Evolutionary conservation across 2,329 filamentous ascomycete genomes (phyloP), one percentile per base, ranked within the genome.

Genomic region (Lecanicillium sp.): DNA sequence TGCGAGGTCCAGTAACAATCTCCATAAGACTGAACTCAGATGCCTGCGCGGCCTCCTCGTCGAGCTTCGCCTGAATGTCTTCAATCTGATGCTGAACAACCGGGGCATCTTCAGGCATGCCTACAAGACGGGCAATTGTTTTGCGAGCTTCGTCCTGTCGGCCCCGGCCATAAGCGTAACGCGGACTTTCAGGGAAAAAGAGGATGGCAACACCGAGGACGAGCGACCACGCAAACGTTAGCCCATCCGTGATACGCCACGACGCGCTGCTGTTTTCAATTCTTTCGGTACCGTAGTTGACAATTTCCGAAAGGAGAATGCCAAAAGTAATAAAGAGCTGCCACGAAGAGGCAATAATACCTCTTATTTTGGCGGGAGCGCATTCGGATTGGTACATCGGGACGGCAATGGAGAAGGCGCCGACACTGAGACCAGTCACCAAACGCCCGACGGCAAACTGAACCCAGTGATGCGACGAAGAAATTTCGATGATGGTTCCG

Each of bases 351-450:
- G 84, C 71, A 29, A 83, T 65, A 6, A 77, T 66, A 50, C 78
- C 78, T 48, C 80, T 73, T 36, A 84, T 73, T 42, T 76, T 71
- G 43, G 76, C 69, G 0, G 80, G 80, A 3, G 75, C 73, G 40
- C 71, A 78, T 57, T 85, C 80, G 13, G 70, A 74, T 53, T 83
- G 78, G 49, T 84, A 84, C 74, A 85, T 78, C 34, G 77, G 77
- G 1, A 80, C 76, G 18, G 76, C 62, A 30, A 81, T 78, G 5
- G 74, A 80, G 0, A 83, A 63, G 15, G 73, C 68, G 19, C 80
- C 80, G 33, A 85, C 75, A 15, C 78, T 78, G 3, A 82, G 54
- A 47, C 80, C 80, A 17, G 77, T 80, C n/a, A 82, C 68, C 47
- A 79, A 69, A 32, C 80, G 68, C 34, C 80, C 80, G 14, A 80